Conservation (phyloP, 345 rosid species). For the Hibiscus tridactylites region DNA sequence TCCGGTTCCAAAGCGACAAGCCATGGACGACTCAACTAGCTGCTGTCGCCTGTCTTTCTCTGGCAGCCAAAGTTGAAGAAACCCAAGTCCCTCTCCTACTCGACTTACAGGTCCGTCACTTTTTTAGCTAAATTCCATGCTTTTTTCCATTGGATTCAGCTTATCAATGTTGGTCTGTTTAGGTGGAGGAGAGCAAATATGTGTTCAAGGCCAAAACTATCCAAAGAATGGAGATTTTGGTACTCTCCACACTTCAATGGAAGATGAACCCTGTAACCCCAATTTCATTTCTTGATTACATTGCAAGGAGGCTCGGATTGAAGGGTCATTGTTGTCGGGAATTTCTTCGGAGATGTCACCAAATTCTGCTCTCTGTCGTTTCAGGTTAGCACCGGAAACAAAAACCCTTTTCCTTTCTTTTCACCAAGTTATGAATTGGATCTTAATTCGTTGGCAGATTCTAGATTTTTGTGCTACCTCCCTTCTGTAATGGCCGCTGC, state of each 20-base stretch:
- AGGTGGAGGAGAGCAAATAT: constrained; percentile 52
- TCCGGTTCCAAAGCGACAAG: constrained; percentile 31
- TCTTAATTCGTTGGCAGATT: constrained; percentile 29
- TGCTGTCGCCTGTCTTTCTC: constrained; percentile 69
- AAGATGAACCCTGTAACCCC: constrained; percentile 73
- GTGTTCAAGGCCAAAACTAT: constrained; percentile 56
- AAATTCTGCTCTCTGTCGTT: constrained; percentile 31
- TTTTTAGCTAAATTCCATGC: neutral
- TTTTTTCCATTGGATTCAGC: neutral
- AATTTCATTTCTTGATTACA: constrained; percentile 48
- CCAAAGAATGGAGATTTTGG: constrained; percentile 66
- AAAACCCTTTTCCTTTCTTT: neutral
- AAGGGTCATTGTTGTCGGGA: constrained; percentile 41
- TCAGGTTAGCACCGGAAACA: constrained; percentile 31
- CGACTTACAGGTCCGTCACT: constrained; percentile 51
- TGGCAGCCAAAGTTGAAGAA: constrained; percentile 67
- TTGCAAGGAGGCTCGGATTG: constrained; percentile 56
- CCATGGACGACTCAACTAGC: constrained; percentile 62
- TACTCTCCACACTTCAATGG: constrained; percentile 67
- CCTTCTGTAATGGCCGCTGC: constrained; percentile 59
- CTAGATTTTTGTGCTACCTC: constrained; percentile 32
- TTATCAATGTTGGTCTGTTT: constrained; percentile 5
- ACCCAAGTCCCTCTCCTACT: constrained; percentile 51
- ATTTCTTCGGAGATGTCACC: constrained; percentile 46
- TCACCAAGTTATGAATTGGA: neutral